phyloP scores from a whole-genome alignment of 2,329 filamentous ascomycete genomes.

The Alternaria triticimaculans region DNA sequence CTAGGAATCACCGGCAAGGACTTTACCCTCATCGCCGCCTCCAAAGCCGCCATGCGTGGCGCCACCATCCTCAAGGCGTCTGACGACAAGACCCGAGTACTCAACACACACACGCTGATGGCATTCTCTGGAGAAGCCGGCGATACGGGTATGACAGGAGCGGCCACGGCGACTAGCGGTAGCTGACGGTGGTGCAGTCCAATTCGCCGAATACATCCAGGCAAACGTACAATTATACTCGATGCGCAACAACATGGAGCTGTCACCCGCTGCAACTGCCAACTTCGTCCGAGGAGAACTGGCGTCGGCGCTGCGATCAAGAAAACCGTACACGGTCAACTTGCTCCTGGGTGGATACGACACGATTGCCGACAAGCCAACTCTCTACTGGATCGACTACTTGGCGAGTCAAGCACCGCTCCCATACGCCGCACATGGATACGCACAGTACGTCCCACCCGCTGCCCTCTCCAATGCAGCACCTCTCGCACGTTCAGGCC shows the following conservation, averaged over 20 bases:
- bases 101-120: constrained; percentile 95
- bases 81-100: constrained; percentile 92
- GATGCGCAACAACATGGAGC: constrained; percentile 95
- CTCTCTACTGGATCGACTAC: constrained; percentile 97
- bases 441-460: constrained; percentile 77
- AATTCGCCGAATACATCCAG: constrained; percentile 99
- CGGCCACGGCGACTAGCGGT: background rate
- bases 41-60: constrained; percentile 97
- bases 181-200: constrained; percentile 64
- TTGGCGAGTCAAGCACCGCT: constrained; percentile 85
- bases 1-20: constrained; percentile 99
- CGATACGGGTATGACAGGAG: constrained; percentile 76
- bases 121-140: constrained; percentile 96
- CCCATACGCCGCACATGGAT: constrained; percentile 96
- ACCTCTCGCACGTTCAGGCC: background rate
- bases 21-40: constrained; percentile 96
- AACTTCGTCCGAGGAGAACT: constrained; percentile 95
- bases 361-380: constrained; percentile 87
- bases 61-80: constrained; percentile 92
- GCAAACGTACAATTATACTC: constrained; percentile 97
- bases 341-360: constrained; percentile 93
- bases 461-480: background rate
- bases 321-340: constrained; percentile 97
- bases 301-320: constrained; percentile 85
- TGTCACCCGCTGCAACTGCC: constrained; percentile 86